These are phyloP conservation scores for Anastatica hierochuntica DNA, from an alignment of 345 rosid species.

Conservation along the genomic window DNA sequence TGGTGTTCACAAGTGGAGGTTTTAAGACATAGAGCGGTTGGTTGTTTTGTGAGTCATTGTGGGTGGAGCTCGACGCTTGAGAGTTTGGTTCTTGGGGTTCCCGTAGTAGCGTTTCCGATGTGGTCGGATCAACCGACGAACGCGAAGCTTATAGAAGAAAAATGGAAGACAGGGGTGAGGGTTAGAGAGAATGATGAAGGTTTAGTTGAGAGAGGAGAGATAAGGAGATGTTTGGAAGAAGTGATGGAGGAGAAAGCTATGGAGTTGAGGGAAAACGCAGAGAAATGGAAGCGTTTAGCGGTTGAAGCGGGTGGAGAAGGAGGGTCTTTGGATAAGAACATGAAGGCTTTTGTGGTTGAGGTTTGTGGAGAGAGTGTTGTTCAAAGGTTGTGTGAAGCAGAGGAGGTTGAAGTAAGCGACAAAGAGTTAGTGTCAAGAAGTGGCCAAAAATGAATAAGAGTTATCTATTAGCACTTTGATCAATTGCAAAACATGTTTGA, in stretches of 20 bases:
- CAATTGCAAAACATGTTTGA: background rate
- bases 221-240: conserved; percentile 47
- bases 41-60: conserved; percentile 63
- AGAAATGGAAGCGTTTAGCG: conserved; percentile 46
- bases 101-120: conserved; percentile 62
- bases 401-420: conserved; percentile 2
- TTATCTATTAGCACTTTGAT: too few species aligned
- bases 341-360: conserved; percentile 38
- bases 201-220: conserved; percentile 39
- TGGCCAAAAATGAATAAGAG: background rate
- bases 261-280: conserved; percentile 36
- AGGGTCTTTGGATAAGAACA: conserved; percentile 43
- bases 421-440: background rate
- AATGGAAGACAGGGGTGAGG: conserved; percentile 50
- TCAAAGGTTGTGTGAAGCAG: background rate
- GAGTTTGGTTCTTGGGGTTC: conserved; percentile 43
- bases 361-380: conserved; percentile 6
- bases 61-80: conserved; percentile 74
- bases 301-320: conserved; percentile 37
- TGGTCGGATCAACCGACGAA: conserved; percentile 62
- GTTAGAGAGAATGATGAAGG: conserved; percentile 35
- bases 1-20: conserved; percentile 67
- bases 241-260: conserved; percentile 35
- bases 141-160: conserved; percentile 41
- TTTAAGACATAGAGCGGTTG: conserved; percentile 38